Conservation (phyloP, 768 basidiomycete genomes). For the Tubosaeta brunneosetosa region DNA sequence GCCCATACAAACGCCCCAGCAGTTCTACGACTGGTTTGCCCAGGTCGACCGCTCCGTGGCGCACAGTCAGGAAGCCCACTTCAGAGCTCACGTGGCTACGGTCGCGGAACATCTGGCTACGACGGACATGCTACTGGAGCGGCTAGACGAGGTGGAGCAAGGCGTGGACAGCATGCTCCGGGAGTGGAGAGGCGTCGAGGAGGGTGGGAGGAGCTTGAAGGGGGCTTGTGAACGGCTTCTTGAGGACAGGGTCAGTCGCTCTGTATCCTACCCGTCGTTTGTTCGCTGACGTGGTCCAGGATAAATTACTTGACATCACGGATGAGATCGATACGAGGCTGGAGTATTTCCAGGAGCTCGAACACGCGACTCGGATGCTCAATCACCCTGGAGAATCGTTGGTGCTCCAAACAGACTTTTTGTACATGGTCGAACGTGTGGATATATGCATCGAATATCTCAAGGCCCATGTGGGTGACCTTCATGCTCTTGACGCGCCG, state of each 20-base stretch:
- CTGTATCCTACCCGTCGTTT: background rate
- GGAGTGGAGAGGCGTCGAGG: constrained; percentile 84
- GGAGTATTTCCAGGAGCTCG: constrained; percentile 94
- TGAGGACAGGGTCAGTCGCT: constrained; percentile 72
- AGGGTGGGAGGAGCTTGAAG: constrained; percentile 86
- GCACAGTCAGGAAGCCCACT: constrained; percentile 91
- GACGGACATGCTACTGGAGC: constrained; percentile 69
- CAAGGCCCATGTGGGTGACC: constrained; percentile 67
- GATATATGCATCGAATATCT: constrained; percentile 93
- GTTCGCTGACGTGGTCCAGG: constrained; percentile 39
- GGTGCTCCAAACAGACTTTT: constrained; percentile 85
- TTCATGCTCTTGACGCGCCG: background rate
- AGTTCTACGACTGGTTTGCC: constrained; percentile 96
- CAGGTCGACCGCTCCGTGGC: constrained; percentile 86
- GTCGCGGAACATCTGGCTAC: constrained; percentile 72
- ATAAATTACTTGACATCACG: constrained; percentile 68
- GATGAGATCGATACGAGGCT: constrained; percentile 78
- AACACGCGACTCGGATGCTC: constrained; percentile 87
- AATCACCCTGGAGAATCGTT: constrained; percentile 92
- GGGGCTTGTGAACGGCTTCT: constrained; percentile 86
- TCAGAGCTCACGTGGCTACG: constrained; percentile 75
- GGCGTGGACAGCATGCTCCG: constrained; percentile 80
- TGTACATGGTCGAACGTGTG: constrained; percentile 94
- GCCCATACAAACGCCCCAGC: constrained; percentile 85
- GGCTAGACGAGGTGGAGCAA: constrained; percentile 66